Conservation (phyloP, 441 rosid genomes). For the Breynia disticha region DNA sequence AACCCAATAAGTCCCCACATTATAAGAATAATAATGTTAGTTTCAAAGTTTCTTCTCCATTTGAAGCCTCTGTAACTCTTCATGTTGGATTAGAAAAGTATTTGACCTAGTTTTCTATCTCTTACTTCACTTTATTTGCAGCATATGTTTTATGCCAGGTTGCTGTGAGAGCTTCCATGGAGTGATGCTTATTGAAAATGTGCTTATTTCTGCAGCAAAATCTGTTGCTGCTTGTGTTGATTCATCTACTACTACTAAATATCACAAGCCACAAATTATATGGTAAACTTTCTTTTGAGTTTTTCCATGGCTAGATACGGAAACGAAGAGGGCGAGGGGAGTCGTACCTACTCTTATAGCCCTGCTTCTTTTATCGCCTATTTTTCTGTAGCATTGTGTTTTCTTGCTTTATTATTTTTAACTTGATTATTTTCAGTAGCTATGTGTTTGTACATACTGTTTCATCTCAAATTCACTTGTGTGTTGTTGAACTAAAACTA, state of each 20-base stretch:
- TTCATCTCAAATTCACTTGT: no score
- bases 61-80: no score
- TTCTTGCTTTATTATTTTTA: not conserved
- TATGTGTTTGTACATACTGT: no score
- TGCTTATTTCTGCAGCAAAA: slow-evolving; percentile 37
- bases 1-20: slow-evolving; percentile 6
- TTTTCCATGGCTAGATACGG: no score
- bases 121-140: not conserved
- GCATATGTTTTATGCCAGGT: slow-evolving; percentile 13
- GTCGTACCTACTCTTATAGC: not conserved
- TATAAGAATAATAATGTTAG: no score
- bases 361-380: not conserved
- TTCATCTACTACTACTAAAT: slow-evolving; percentile 26
- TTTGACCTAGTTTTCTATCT: no score
- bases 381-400: not conserved
- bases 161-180: slow-evolving; percentile 16
- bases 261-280: slow-evolving; percentile 13
- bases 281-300: slow-evolving; percentile 19
- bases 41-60: no score
- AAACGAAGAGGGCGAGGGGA: no score
- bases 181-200: slow-evolving; percentile 31
- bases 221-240: slow-evolving; percentile 27
- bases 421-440: no score
- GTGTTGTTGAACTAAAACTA: no score
- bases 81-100: not conserved